Evolutionary conservation across 805 yeast genomes (phyloP).

Genomic region (Pichia kluyveri): DNA sequence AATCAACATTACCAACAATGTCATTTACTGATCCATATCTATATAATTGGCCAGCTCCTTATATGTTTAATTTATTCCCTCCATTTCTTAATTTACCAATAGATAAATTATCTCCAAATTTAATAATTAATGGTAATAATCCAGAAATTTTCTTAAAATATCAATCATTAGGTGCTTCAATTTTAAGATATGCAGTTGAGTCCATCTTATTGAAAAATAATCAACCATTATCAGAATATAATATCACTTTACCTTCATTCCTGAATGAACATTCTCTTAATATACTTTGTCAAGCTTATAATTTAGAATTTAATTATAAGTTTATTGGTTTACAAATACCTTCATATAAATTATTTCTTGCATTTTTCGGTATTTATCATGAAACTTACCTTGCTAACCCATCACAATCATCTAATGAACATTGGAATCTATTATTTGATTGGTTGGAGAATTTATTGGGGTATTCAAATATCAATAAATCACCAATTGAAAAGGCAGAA

Average conservation of each 20-base stretch:
- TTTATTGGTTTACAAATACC: not conserved
- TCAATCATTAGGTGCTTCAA: slow-evolving; percentile 2
- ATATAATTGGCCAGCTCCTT: not conserved
- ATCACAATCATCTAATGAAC: not conserved
- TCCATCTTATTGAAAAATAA: not conserved
- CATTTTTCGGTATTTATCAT: slow-evolving; percentile 4
- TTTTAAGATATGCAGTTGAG: slow-evolving; percentile 1
- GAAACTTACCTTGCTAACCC: not conserved
- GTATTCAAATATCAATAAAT: too few species aligned
- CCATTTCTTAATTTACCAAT: slow-evolving; percentile 1
- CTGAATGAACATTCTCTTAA: not conserved
- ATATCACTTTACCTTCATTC: not conserved
- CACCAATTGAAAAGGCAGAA: too few species aligned
- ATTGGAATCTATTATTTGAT: not conserved
- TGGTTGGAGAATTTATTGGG: slow-evolving; percentile 5
- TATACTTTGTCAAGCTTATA: slow-evolving; percentile 2
- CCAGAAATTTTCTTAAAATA: not conserved
- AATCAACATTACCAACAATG: not conserved
- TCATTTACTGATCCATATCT: not conserved
- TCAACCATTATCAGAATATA: not conserved
- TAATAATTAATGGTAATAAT: not conserved
- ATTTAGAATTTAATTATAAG: slow-evolving; percentile 3
- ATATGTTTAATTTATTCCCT: slow-evolving; percentile 1
- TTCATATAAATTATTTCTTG: slow-evolving; percentile 1
- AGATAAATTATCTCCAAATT: not conserved